Conservation (phyloP, 2,329 filamentous ascomycete species). For the Neofusicoccum umdonicola region DNA sequence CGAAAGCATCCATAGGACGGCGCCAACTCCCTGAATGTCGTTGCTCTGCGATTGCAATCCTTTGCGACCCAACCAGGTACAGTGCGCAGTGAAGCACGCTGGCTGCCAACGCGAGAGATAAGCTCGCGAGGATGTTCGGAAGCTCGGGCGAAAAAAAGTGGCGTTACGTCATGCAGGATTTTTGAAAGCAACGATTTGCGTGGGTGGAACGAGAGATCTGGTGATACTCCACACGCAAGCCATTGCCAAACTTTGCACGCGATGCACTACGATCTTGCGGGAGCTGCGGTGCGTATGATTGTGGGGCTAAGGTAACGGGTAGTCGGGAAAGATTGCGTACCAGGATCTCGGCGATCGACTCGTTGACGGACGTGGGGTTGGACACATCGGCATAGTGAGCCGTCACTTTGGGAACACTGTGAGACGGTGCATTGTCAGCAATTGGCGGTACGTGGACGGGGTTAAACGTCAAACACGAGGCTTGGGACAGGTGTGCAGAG, state of each 20-base stretch:
- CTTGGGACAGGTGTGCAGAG: neutral
- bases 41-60: too few species aligned
- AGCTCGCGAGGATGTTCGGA: neutral
- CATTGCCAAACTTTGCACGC: neutral
- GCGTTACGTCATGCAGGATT: constrained; percentile 1
- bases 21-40: neutral
- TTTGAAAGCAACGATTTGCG: neutral
- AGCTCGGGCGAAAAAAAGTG: neutral
- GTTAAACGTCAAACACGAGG: neutral
- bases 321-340: constrained; percentile 19
- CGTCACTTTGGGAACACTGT: constrained; percentile 74
- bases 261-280: neutral
- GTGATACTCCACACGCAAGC: neutral
- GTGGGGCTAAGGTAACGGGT: constrained; percentile 6
- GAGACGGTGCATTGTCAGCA: neutral
- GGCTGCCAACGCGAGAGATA: neutral
- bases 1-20: neutral
- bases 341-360: constrained; percentile 69
- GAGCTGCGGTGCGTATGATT: neutral
- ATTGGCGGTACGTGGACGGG: neutral
- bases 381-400: constrained; percentile 89
- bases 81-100: neutral
- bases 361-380: constrained; percentile 72
- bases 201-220: neutral
- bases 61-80: neutral